A percentile compares a stretch with the other conserved stretches of the same genome.
Evolutionary conservation across 345 rosid genomes (phyloP).

Genomic region (Pistacia integerrima): DNA sequence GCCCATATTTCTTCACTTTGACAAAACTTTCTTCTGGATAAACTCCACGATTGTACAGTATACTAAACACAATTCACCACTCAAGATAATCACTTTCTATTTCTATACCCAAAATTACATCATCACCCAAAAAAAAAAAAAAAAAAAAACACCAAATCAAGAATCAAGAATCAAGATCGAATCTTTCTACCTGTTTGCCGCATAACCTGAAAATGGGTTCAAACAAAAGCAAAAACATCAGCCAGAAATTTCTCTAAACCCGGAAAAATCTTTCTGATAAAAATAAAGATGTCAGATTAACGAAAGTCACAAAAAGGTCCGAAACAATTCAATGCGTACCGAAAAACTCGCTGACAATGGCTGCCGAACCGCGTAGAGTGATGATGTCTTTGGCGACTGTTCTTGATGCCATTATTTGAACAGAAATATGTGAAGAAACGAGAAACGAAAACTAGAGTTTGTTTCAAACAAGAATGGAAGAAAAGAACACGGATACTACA

Average conservation of each 20-base stretch:
- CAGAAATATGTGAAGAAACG: not conserved
- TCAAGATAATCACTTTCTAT: constrained; percentile 17
- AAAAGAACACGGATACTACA: not conserved
- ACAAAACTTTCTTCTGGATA: constrained; percentile 91
- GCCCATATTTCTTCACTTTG: constrained; percentile 96
- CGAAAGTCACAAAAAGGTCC: not conserved
- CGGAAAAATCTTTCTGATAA: not conserved
- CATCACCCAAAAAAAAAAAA: not conserved
- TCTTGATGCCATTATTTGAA: constrained; percentile 60
- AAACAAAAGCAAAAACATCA: constrained; percentile 13
- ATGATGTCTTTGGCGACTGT: constrained; percentile 88
- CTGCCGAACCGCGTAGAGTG: constrained; percentile 95
- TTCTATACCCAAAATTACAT: not conserved
- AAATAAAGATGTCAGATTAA: not conserved
- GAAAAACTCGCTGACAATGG: constrained; percentile 95
- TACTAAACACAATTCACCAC: constrained; percentile 47
- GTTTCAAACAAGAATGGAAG: not conserved
- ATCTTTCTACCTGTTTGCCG: constrained; percentile 79
- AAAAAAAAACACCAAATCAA: not conserved
- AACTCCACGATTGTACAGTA: constrained; percentile 91
- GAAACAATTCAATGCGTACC: constrained; percentile 37
- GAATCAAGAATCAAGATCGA: not conserved
- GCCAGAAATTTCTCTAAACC: not conserved
- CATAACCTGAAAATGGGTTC: constrained; percentile 66
- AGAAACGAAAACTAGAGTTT: not conserved